phyloP scores from a whole-genome alignment of 768 basidiomycete genomes.

The Leccinellum rugosiceps region DNA sequence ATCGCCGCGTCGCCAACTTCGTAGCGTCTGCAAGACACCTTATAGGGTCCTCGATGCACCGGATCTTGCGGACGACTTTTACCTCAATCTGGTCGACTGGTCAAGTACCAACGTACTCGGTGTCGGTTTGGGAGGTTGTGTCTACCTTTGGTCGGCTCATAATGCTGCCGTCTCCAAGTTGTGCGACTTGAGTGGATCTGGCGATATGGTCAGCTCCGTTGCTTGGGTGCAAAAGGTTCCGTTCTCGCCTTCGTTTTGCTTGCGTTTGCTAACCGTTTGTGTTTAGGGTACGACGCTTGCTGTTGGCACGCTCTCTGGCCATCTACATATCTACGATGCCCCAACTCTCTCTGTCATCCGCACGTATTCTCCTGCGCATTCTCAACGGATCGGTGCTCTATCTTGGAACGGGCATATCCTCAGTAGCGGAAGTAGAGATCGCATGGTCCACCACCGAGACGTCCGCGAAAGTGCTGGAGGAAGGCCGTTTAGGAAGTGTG shows the following conservation, averaged over 20 bases:
- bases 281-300: conserved; percentile 79
- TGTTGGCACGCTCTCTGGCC: conserved; percentile 86
- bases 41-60: conserved; percentile 97
- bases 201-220: conserved; percentile 81
- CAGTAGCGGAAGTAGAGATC: conserved; percentile 88
- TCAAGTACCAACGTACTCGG: conserved; percentile 92
- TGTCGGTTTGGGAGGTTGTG: conserved; percentile 87
- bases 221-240: conserved; percentile 84
- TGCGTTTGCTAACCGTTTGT: background rate
- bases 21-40: conserved; percentile 89
- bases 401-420: conserved; percentile 91
- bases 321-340: conserved; percentile 93
- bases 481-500: conserved; percentile 67
- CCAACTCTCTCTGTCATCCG: conserved; percentile 68
- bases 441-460: conserved; percentile 88
- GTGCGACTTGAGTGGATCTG: conserved; percentile 66
- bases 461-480: conserved; percentile 62
- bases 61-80: conserved; percentile 96
- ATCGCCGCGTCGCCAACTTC: conserved; percentile 75
- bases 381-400: conserved; percentile 86
- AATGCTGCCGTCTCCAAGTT: conserved; percentile 91
- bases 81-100: conserved; percentile 98
- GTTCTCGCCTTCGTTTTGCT: background rate
- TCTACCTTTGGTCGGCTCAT: conserved; percentile 96
- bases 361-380: conserved; percentile 81